Evolutionary conservation across 2,329 filamentous ascomycete species (phyloP).

Genomic region (Emmonsia crescens): DNA sequence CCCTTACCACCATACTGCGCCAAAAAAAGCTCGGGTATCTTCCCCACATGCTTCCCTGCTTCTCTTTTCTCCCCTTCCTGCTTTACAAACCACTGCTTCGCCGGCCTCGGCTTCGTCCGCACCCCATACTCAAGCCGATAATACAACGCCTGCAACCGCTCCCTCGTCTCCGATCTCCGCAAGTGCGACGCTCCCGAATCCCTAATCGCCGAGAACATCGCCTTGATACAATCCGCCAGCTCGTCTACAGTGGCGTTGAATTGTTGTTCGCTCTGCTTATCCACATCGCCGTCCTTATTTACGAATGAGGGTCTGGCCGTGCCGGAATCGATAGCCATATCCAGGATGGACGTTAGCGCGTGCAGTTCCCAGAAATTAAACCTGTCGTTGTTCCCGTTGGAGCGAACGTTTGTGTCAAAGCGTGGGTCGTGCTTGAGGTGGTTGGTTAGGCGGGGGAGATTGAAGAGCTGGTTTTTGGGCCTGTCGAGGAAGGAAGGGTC

Average conservation of each 20-base stretch:
- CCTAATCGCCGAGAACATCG: constrained; percentile 51
- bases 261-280: constrained; percentile 24
- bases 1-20: not conserved
- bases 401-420: constrained; percentile 19
- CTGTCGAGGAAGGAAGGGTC: constrained; percentile 20
- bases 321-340: constrained; percentile 63
- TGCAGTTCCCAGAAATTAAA: constrained; percentile 57
- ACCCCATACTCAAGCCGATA: constrained; percentile 62
- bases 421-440: constrained; percentile 20
- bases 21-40: not conserved
- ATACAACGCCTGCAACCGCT: constrained; percentile 60
- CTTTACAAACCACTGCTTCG: constrained; percentile 32
- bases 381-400: not conserved
- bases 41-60: not conserved
- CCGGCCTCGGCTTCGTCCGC: constrained; percentile 50
- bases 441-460: constrained; percentile 22
- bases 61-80: constrained; percentile 10
- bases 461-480: constrained; percentile 18
- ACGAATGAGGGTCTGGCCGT: constrained; percentile 13
- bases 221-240: constrained; percentile 50
- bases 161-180: constrained; percentile 65
- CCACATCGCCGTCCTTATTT: constrained; percentile 15
- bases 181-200: constrained; percentile 65
- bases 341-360: constrained; percentile 56
- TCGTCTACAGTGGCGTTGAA: constrained; percentile 66